Evolutionary conservation across 2,329 filamentous ascomycete species (phyloP).

Genomic region (Dichotomopilus funicola): DNA sequence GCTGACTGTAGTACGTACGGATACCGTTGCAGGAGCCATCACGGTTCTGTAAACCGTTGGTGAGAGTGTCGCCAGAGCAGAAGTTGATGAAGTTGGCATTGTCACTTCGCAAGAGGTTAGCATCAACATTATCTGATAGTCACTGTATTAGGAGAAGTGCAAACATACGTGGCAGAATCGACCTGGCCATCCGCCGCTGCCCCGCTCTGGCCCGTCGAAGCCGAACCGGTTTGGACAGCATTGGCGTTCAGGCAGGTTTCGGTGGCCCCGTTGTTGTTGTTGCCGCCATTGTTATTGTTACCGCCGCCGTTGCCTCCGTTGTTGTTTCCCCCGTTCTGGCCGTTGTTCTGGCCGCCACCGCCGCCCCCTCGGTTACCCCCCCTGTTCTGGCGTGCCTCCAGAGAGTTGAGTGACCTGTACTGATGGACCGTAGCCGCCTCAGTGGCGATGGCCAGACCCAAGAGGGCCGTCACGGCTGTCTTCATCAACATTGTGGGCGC

Average conservation of each 20-base stretch:
- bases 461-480: slow-evolving; percentile 41
- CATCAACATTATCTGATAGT: neutral
- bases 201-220: slow-evolving; percentile 41
- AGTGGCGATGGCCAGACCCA: slow-evolving; percentile 40
- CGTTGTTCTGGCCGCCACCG: slow-evolving; percentile 23
- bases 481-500: slow-evolving; percentile 47
- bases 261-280: slow-evolving; percentile 25
- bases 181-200: slow-evolving; percentile 40
- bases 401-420: slow-evolving; percentile 30
- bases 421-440: slow-evolving; percentile 40
- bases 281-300: slow-evolving; percentile 20
- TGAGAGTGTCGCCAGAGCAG: slow-evolving; percentile 48
- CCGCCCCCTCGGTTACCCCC: slow-evolving; percentile 21
- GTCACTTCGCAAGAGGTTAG: slow-evolving; percentile 37
- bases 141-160: neutral
- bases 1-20: slow-evolving; percentile 36
- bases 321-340: slow-evolving; percentile 16
- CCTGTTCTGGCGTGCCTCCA: slow-evolving; percentile 37
- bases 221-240: slow-evolving; percentile 45
- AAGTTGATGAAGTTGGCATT: slow-evolving; percentile 60
- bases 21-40: slow-evolving; percentile 60
- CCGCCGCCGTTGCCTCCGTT: slow-evolving; percentile 22
- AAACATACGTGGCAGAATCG: slow-evolving; percentile 45
- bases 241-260: slow-evolving; percentile 35
- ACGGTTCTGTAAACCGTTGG: slow-evolving; percentile 54